These are phyloP conservation scores for Escovopsis sp. DNA, from an alignment of 2,329 filamentous ascomycete genomes.

Conservation along the genomic window DNA sequence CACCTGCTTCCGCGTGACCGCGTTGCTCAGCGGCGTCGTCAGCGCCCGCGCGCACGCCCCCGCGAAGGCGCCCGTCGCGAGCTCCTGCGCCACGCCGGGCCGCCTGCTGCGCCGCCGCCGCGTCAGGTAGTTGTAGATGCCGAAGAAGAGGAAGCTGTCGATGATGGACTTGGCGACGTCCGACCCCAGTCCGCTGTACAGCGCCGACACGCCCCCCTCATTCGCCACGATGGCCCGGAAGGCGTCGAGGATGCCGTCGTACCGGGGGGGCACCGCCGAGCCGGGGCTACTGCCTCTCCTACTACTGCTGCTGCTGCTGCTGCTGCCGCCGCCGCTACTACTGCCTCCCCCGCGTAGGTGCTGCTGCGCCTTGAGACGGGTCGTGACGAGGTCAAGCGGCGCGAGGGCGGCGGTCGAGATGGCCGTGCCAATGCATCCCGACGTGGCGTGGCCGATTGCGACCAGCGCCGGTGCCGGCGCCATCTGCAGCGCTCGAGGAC, in stretches of 20 bases:
- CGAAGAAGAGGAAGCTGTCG: constrained; percentile 77
- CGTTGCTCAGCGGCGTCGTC: constrained; percentile 68
- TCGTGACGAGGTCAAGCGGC: constrained; percentile 69
- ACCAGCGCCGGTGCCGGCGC: constrained; percentile 36
- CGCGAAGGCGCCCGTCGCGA: constrained; percentile 58
- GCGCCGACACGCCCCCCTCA: constrained; percentile 55
- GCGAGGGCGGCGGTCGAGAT: constrained; percentile 68
- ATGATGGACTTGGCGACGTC: constrained; percentile 53
- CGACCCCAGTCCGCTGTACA: constrained; percentile 52
- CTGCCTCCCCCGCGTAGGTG: constrained; percentile 22
- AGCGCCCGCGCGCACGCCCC: constrained; percentile 61
- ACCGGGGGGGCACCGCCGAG: constrained; percentile 32
- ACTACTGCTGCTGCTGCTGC: too few relatives aligned
- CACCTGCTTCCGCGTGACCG: constrained; percentile 72
- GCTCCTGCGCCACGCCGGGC: constrained; percentile 54
- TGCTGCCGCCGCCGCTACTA: too few relatives aligned
- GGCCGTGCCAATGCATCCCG: constrained; percentile 64
- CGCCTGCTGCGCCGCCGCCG: constrained; percentile 21
- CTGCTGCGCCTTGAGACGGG: constrained; percentile 66
- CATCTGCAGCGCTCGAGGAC: constrained; percentile 11
- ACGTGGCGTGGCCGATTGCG: constrained; percentile 67
- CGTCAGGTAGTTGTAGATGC: constrained; percentile 50
- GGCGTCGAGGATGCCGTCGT: constrained; percentile 54
- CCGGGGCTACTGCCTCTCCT: too few relatives aligned
- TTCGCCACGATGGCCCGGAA: constrained; percentile 53